Conservation (phyloP, 129 eudicot genomes). For the Tagetes patula region DNA sequence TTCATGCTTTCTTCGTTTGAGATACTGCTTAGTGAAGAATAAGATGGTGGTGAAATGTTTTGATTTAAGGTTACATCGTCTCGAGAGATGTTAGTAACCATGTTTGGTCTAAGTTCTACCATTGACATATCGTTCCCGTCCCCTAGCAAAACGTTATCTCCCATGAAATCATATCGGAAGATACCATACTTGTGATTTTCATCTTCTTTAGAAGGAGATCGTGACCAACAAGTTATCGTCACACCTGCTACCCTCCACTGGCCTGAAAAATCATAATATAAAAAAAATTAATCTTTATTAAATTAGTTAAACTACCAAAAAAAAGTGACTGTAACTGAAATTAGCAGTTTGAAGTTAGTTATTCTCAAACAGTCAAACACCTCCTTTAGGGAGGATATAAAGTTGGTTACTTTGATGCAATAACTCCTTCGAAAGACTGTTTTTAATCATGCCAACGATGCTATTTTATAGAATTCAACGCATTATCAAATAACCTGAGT, state of each 20-base stretch:
- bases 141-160: conserved; percentile 71
- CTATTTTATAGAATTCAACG: background rate
- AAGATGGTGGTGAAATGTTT: conserved; percentile 21
- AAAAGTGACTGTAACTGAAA: too few species aligned
- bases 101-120: conserved; percentile 74
- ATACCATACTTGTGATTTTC: conserved; percentile 18
- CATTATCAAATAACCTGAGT: conserved; percentile 61
- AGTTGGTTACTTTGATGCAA: background rate
- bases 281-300: background rate
- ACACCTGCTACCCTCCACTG: conserved; percentile 78
- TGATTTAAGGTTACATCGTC: conserved; percentile 31
- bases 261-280: conserved; percentile 44
- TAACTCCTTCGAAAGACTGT: background rate
- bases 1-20: conserved; percentile 91
- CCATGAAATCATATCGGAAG: conserved; percentile 48
- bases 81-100: conserved; percentile 42
- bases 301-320: background rate
- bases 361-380: background rate
- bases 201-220: conserved; percentile 27
- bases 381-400: background rate
- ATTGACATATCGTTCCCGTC: conserved; percentile 63
- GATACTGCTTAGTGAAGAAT: conserved; percentile 5
- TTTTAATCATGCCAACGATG: background rate
- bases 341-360: too few species aligned
- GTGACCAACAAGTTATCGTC: conserved; percentile 32